Evolutionary conservation across 176 grass and related monocot genomes (phyloP), one percentile per base, ranked within the genome.

Genomic region (Zizania latifolia): DNA sequence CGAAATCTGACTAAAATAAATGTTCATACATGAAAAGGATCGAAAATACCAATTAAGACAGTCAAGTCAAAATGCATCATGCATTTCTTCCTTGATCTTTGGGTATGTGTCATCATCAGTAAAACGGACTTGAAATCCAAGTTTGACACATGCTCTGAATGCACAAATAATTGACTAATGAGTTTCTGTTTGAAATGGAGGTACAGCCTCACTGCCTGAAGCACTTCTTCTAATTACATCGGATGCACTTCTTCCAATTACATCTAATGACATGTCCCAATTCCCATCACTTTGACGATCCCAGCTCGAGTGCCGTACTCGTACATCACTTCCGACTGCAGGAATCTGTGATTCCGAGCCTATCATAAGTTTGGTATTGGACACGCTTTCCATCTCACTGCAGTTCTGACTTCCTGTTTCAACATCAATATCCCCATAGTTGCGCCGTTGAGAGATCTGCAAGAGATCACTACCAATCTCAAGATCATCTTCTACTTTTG

Each of bases 401-500:
- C 79, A 82, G 75, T 76, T 29, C 62, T 76, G 61, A 26, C 79
- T 60, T 48, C 70, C 70, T 64, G 70, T 72, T 75, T 90, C 94
- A 51, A 81, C 72, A 72, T 83, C 82, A 26, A 84, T 76, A 37
- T 92, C 89, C 72, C 86, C 95, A 21, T 86, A 94, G 10, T 94
- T 87, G 34, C 46, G 86, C 41, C 87, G 81, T 46, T 83, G 87
- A n/a, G 95, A 99, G 33, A 99, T 99, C 80, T 94, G 92, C 77
- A 92, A 70, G 60, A 94, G 75, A 86, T 99, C 89, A 13, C 75
- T 84, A 19, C 89, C 92, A 23, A 99, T 94, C 65, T 99, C 92
- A 71, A 92, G 85, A 71, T 99, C 95, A 58, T 99, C 91, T 79
- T 99, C 95, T 30, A 94, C 89, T 83, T 99, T 99, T 13, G 86